These are phyloP conservation scores for Linderniella brevidens DNA, from an alignment of 257 asterid species.

Conservation along the genomic window DNA sequence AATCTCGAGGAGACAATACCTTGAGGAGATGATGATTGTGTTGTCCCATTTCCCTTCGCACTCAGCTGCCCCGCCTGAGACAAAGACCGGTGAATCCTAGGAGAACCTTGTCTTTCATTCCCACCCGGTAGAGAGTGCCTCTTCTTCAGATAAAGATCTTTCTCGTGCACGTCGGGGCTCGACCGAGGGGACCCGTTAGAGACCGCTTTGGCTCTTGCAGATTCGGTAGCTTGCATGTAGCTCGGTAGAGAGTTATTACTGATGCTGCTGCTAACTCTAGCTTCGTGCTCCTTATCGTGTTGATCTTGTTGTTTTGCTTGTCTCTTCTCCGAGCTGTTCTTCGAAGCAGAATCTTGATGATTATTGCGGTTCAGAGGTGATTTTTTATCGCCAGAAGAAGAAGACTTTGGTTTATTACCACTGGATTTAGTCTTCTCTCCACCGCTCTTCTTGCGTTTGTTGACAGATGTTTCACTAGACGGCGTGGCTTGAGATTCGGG, in stretches of 20 bases:
- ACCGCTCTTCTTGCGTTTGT: slow-evolving; percentile 38
- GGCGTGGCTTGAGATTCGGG: slow-evolving; percentile 77
- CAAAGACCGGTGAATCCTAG: slow-evolving; percentile 52
- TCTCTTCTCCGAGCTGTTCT: slow-evolving; percentile 42
- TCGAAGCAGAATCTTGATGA: slow-evolving; percentile 36
- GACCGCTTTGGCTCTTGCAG: slow-evolving; percentile 87
- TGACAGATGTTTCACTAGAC: slow-evolving; percentile 49
- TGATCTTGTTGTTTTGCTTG: slow-evolving; percentile 36
- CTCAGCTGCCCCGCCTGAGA: slow-evolving; percentile 55
- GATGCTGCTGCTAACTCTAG: slow-evolving; percentile 55
- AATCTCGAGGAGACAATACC: slow-evolving; percentile 27
- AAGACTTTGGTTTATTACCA: slow-evolving; percentile 25
- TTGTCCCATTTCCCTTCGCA: slow-evolving; percentile 47
- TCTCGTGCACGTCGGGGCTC: slow-evolving; percentile 79
- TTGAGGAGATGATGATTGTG: slow-evolving; percentile 82
- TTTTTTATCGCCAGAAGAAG: slow-evolving; percentile 28
- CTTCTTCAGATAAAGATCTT: slow-evolving; percentile 52
- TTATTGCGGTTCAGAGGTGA: slow-evolving; percentile 18
- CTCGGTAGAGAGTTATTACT: slow-evolving; percentile 77
- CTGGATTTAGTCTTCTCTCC: slow-evolving; percentile 33
- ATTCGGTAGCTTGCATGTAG: slow-evolving; percentile 97
- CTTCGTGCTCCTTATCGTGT: slow-evolving; percentile 54
- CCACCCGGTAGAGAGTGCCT: slow-evolving; percentile 71
- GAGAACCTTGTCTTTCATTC: slow-evolving; percentile 76
- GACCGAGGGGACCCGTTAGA: slow-evolving; percentile 69